phyloP scores from a whole-genome alignment of 352 stramenopile species.

The Globisporangium lucens region DNA sequence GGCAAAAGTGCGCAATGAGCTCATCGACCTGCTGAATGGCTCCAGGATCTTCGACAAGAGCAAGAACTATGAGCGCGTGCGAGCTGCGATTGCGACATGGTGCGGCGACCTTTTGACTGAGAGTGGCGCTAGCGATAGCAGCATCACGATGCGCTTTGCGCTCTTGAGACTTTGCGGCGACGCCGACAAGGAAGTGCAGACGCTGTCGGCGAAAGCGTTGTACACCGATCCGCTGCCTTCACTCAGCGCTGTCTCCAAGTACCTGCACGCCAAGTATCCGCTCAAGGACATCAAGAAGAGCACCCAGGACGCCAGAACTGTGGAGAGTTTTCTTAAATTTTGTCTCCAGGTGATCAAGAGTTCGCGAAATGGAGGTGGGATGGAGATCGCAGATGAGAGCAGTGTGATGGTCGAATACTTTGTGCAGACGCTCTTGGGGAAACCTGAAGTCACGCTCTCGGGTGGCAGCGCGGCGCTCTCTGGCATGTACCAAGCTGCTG shows the following conservation, averaged over 20 bases:
- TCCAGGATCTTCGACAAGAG: slow-evolving; percentile 54
- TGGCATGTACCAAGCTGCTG: slow-evolving; percentile 34
- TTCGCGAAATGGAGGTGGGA: slow-evolving; percentile 5
- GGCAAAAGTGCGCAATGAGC: slow-evolving; percentile 41
- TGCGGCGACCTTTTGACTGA: slow-evolving; percentile 34
- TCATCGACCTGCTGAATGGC: slow-evolving; percentile 51
- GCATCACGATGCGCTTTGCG: slow-evolving; percentile 55
- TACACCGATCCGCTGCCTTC: slow-evolving; percentile 45
- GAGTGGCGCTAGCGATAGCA: slow-evolving; percentile 17
- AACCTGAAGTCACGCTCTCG: not conserved
- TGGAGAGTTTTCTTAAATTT: slow-evolving; percentile 54
- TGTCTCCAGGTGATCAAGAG: slow-evolving; percentile 45
- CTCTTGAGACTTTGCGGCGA: slow-evolving; percentile 42
- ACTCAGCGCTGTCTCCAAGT: slow-evolving; percentile 23
- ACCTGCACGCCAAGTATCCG: slow-evolving; percentile 24
- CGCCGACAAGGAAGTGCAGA: slow-evolving; percentile 41
- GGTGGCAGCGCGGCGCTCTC: slow-evolving; percentile 1
- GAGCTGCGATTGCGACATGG: slow-evolving; percentile 57
- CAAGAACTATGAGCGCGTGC: slow-evolving; percentile 65
- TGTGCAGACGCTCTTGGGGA: slow-evolving; percentile 37
- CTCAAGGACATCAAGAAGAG: slow-evolving; percentile 39
- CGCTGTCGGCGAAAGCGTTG: slow-evolving; percentile 34
- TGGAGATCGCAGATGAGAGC: slow-evolving; percentile 24
- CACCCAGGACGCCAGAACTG: slow-evolving; percentile 30
- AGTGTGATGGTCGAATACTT: slow-evolving; percentile 47